Conservation (phyloP, 495 filamentous ascomycete species). For the Cercophora sp. region DNA sequence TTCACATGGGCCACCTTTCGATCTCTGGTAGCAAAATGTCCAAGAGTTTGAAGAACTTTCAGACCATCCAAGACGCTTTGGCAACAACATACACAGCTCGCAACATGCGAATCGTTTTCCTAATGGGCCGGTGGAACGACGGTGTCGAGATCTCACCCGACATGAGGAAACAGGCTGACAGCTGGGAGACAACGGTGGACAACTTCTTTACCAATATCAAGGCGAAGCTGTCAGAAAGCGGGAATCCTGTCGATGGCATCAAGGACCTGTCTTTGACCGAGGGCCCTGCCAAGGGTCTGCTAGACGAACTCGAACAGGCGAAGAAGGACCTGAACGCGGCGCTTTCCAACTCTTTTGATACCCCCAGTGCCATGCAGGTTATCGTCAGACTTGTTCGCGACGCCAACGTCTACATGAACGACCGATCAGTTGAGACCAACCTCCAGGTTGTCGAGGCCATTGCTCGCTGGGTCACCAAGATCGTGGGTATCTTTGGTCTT, state of each 20-base stretch:
- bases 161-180: slow-evolving; percentile 64
- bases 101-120: slow-evolving; percentile 77
- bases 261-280: slow-evolving; percentile 39
- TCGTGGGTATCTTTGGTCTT: slow-evolving; percentile 82
- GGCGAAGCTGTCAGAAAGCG: slow-evolving; percentile 49
- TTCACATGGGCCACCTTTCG: slow-evolving; percentile 92
- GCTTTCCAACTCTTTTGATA: slow-evolving; percentile 87
- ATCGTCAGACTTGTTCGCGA: slow-evolving; percentile 72
- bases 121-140: slow-evolving; percentile 85
- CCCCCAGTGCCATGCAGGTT: slow-evolving; percentile 66
- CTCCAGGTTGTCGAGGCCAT: slow-evolving; percentile 54
- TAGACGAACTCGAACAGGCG: slow-evolving; percentile 53
- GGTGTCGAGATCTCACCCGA: slow-evolving; percentile 87
- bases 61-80: slow-evolving; percentile 85
- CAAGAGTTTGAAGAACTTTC: slow-evolving; percentile 94
- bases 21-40: slow-evolving; percentile 94
- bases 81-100: slow-evolving; percentile 72
- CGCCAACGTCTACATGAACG: slow-evolving; percentile 66
- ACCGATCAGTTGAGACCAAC: slow-evolving; percentile 45
- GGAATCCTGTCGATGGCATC: slow-evolving; percentile 40
- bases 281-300: slow-evolving; percentile 25
- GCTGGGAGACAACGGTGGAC: slow-evolving; percentile 78
- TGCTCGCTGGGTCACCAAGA: slow-evolving; percentile 76
- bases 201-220: slow-evolving; percentile 88
- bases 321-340: slow-evolving; percentile 62